Conservation (phyloP, 2,329 filamentous ascomycete genomes). For the Taxawa tesnikishii region DNA sequence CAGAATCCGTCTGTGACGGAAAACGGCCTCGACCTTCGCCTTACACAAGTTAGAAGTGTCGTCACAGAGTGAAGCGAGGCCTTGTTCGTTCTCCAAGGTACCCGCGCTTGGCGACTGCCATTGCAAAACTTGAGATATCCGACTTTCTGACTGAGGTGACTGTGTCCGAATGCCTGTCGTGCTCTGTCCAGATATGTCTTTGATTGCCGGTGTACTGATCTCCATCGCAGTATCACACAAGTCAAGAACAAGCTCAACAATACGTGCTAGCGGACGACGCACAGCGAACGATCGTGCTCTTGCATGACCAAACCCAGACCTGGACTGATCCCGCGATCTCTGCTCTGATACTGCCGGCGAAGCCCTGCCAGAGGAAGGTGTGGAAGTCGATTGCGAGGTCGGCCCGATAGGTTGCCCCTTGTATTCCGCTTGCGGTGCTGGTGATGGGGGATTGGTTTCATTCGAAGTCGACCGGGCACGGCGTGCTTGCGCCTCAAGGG, state of each 20-base stretch:
- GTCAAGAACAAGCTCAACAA: constrained; percentile 89
- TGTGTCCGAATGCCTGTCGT: constrained; percentile 75
- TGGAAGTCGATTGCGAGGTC: constrained; percentile 53
- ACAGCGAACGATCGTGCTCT: constrained; percentile 84
- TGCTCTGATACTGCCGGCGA: constrained; percentile 53
- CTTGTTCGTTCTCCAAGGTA: constrained; percentile 86
- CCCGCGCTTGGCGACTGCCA: constrained; percentile 94
- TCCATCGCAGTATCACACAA: constrained; percentile 92
- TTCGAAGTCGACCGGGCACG: constrained; percentile 40
- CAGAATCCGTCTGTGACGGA: constrained; percentile 81
- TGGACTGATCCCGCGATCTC: constrained; percentile 56
- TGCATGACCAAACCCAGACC: constrained; percentile 60
- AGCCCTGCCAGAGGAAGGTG: constrained; percentile 57
- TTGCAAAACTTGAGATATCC: constrained; percentile 85
- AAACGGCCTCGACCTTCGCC: constrained; percentile 83
- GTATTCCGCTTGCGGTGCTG: constrained; percentile 46
- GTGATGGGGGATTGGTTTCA: constrained; percentile 32
- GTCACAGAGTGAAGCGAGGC: constrained; percentile 71
- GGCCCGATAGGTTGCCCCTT: constrained; percentile 79
- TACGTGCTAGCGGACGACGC: constrained; percentile 75
- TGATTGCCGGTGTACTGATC: constrained; percentile 87
- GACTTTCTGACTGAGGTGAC: constrained; percentile 89
- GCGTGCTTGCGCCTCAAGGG: constrained; percentile 67
- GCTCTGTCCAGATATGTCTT: constrained; percentile 59
- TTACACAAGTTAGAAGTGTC: constrained; percentile 79